Evolutionary conservation across 2,329 filamentous ascomycete species (phyloP), one percentile per base, ranked within the genome.

Genomic region (Cytospora paraplurivora): DNA sequence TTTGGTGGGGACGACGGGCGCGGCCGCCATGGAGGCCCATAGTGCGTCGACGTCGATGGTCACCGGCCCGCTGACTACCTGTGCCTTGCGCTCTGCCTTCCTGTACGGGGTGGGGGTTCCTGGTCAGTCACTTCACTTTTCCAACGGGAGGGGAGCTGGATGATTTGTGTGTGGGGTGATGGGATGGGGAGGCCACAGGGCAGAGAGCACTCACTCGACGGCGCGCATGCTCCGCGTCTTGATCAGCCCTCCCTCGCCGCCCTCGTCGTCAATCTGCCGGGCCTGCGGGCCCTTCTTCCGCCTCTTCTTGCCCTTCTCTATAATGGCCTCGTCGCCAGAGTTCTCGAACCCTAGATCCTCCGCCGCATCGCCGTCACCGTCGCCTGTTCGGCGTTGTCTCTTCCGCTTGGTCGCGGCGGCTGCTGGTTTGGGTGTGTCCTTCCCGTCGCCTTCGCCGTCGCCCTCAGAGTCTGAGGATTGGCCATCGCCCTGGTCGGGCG

Each of bases 151-250:
- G 4, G n/a, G n/a, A n/a, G n/a, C n/a, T 8, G 41, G 19, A 19
- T 19, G 17, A 15, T n/a, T 44, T 19, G 17, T 8, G 10, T 51
- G 13, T 8, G 7, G 11, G 11, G n/a, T n/a, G n/a, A n/a, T n/a
- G n/a, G n/a, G n/a, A n/a, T n/a, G n/a, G n/a, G n/a, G n/a, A n/a
- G n/a, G n/a, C n/a, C n/a, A n/a, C n/a, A 54, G 41, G 27, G 12
- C 32, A 32, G 38, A 50, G 1, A 12, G 38, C n/a, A 72, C 82
- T 65, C 77, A 85, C 83, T 90, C 88, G 53, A 79, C 79, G 19
- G 87, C 87, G 65, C 88, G 82, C 76, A 91, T 89, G 57, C 88
- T 84, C 64, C 90, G 82, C 55, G 90, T 93, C 79, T 90, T 92
- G 75, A 93, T 80, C 67, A 91, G 75, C 0, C 85, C 85, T 11